A percentile compares a stretch with the other conserved stretches of the same genome.
These are phyloP conservation scores for Sparassis latifolia DNA, from an alignment of 1,284 basidiomycete genomes.

Conservation along the genomic window DNA sequence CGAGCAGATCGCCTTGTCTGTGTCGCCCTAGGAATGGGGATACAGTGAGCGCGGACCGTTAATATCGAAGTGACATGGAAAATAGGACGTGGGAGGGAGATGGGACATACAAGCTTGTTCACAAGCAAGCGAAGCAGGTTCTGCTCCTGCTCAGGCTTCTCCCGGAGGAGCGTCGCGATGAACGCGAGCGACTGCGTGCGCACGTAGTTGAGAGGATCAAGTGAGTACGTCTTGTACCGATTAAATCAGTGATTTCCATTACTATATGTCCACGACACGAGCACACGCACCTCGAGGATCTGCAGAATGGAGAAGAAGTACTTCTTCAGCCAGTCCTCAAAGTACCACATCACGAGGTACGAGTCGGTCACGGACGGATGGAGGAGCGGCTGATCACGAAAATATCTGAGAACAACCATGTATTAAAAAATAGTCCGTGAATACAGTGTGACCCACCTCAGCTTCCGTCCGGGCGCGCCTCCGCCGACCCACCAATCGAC, in stretches of 20 bases:
- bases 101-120: slow-evolving; percentile 77
- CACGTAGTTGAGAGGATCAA: slow-evolving; percentile 87
- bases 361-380: slow-evolving; percentile 67
- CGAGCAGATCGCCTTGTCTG: slow-evolving; percentile 84
- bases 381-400: slow-evolving; percentile 84
- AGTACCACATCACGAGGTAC: slow-evolving; percentile 81
- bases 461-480: slow-evolving; percentile 74
- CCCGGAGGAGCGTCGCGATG: slow-evolving; percentile 76
- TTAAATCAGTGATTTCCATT: neutral
- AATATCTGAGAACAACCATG: slow-evolving; percentile 53
- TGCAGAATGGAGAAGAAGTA: slow-evolving; percentile 93
- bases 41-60: neutral
- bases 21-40: slow-evolving; percentile 63
- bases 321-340: slow-evolving; percentile 97
- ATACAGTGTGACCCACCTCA: slow-evolving; percentile 51
- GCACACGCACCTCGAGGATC: slow-evolving; percentile 67
- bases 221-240: slow-evolving; percentile 59
- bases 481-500: slow-evolving; percentile 98
- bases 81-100: neutral
- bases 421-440: slow-evolving; percentile 7
- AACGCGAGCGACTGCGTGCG: slow-evolving; percentile 54
- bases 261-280: neutral
- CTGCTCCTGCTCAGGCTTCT: slow-evolving; percentile 96
- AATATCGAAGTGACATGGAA: neutral
- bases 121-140: slow-evolving; percentile 89